A percentile compares a stretch with the other conserved stretches of the same genome.
Conservation (phyloP, 768 basidiomycete genomes). For the Dentipellis sp. region DNA sequence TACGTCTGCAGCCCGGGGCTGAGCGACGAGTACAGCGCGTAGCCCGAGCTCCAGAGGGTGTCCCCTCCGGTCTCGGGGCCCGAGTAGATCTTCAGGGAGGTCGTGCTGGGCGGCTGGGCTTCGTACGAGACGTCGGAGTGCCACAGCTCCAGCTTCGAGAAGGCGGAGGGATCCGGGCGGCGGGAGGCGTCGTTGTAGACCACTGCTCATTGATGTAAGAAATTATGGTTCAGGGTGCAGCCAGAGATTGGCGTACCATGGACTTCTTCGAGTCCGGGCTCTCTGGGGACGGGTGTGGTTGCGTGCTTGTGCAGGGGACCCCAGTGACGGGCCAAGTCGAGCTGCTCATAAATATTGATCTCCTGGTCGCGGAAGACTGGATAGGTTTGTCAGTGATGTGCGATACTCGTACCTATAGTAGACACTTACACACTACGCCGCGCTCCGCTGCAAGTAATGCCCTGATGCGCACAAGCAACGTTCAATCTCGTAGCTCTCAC, state of each 20-base stretch:
- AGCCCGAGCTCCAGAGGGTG: conserved; percentile 76
- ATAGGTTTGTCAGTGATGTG: not conserved
- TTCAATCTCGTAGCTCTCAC: not conserved
- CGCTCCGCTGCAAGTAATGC: conserved; percentile 69
- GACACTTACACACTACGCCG: conserved; percentile 61
- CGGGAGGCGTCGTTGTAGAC: conserved; percentile 62
- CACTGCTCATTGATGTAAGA: conserved; percentile 29
- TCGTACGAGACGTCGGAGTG: conserved; percentile 78
- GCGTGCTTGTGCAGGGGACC: conserved; percentile 79
- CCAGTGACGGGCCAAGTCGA: conserved; percentile 62
- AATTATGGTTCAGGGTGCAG: not conserved
- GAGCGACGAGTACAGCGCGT: conserved; percentile 76
- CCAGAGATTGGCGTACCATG: conserved; percentile 37
- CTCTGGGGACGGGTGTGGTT: conserved; percentile 64
- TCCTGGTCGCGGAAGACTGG: conserved; percentile 73
- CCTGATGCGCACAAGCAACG: conserved; percentile 22
- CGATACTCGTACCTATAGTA: not conserved
- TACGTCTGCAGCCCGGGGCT: conserved; percentile 70
- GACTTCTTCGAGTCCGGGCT: conserved; percentile 66
- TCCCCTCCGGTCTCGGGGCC: conserved; percentile 57
- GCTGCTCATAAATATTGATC: conserved; percentile 55
- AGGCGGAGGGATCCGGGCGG: conserved; percentile 54
- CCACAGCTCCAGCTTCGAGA: conserved; percentile 70
- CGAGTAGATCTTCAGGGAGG: conserved; percentile 67
- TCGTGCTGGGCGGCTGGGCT: conserved; percentile 54